These are phyloP conservation scores for Aureobasidium subglaciale DNA, from an alignment of 2,329 filamentous ascomycete species.

Conservation along the genomic window DNA sequence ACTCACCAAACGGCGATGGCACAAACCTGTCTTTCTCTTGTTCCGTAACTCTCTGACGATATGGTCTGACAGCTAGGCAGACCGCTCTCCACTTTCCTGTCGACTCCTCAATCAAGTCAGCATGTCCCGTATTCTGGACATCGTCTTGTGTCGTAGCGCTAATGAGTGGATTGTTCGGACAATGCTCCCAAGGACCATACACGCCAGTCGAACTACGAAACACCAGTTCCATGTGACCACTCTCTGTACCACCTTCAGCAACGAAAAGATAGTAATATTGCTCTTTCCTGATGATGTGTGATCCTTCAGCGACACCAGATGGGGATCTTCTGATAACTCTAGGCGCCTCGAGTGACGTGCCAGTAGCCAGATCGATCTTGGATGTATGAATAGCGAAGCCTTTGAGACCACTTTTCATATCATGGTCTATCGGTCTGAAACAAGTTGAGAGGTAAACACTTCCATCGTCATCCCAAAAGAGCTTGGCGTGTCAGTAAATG, in stretches of 20 bases:
- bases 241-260: constrained; percentile 48
- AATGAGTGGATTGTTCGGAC: constrained; percentile 50
- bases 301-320: constrained; percentile 43
- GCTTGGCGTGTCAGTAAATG: constrained; percentile 13
- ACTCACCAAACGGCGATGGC: constrained; percentile 38
- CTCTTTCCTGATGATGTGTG: constrained; percentile 52
- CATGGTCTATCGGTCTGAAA: constrained; percentile 23
- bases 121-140: constrained; percentile 46
- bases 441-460: constrained; percentile 44
- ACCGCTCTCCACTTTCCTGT: constrained; percentile 44
- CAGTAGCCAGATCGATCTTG: constrained; percentile 38
- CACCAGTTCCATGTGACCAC: constrained; percentile 55
- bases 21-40: constrained; percentile 26
- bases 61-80: constrained; percentile 40
- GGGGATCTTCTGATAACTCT: constrained; percentile 32
- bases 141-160: constrained; percentile 43
- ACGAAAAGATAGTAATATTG: constrained; percentile 55
- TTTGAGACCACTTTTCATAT: constrained; percentile 36
- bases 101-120: constrained; percentile 41
- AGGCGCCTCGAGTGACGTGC: constrained; percentile 34
- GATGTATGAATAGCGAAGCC: constrained; percentile 47
- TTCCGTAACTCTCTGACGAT: not conserved
- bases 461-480: constrained; percentile 46
- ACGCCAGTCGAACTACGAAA: constrained; percentile 43
- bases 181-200: constrained; percentile 57